Conservation (phyloP, 176 grass and related monocot genomes). For the Alopecurus myosuroides region DNA sequence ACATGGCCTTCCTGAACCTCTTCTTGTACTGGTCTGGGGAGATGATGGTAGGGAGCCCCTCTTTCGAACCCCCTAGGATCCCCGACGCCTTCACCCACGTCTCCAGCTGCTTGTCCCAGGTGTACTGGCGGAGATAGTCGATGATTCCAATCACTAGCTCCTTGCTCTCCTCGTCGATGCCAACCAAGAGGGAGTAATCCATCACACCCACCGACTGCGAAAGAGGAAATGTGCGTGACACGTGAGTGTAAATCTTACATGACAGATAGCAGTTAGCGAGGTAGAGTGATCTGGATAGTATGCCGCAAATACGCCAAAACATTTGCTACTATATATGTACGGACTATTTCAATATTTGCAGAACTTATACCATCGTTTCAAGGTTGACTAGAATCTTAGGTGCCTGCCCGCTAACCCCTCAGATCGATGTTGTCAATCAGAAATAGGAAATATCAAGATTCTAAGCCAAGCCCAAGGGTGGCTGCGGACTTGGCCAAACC, state of each 20-base stretch:
- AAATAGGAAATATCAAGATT: background rate
- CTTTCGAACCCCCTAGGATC: conserved; percentile 72
- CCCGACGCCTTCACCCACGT: conserved; percentile 91
- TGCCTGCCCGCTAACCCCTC: background rate
- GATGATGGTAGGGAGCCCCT: conserved; percentile 72
- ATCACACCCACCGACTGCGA: conserved; percentile 82
- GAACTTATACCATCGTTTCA: background rate
- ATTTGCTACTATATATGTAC: background rate
- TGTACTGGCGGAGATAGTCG: conserved; percentile 94
- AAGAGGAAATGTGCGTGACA: background rate
- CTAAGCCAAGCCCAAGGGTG: background rate
- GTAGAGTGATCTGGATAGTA: background rate
- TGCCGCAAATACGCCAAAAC: background rate
- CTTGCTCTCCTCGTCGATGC: conserved; percentile 78
- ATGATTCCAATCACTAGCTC: conserved; percentile 95
- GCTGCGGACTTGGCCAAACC: background rate
- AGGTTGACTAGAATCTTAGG: background rate
- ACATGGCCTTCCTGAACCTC: conserved; percentile 98
- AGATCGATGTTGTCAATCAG: background rate
- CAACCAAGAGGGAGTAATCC: conserved; percentile 94
- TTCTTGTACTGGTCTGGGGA: conserved; percentile 92
- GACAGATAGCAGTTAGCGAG: background rate
- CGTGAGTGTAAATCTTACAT: background rate
- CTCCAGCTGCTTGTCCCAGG: conserved; percentile 96
- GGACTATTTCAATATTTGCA: background rate